Conservation (phyloP, 108 stramenopile genomes). For the Asterionellopsis glacialis region DNA sequence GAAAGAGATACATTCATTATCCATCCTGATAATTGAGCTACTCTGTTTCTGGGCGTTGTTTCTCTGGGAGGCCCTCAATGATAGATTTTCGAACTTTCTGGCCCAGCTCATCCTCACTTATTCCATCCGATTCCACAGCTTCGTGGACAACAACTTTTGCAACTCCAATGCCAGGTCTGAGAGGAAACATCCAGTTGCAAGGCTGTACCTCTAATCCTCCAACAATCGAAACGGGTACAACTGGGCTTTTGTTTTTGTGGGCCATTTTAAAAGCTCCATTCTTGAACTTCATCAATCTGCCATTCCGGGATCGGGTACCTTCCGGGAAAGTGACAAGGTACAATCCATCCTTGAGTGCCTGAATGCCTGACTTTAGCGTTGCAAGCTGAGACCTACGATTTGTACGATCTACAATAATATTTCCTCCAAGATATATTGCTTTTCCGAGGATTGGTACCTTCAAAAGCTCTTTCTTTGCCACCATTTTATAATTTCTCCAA, state of each 20-base stretch:
- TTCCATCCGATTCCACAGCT: constrained; percentile 69
- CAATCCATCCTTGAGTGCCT: constrained; percentile 81
- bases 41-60: constrained; percentile 43
- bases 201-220: constrained; percentile 66
- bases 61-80: constrained; percentile 66
- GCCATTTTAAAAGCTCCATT: constrained; percentile 92
- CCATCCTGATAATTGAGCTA: neutral
- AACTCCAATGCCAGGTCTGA: constrained; percentile 33
- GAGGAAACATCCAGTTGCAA: constrained; percentile 76
- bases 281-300: constrained; percentile 76
- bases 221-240: constrained; percentile 77
- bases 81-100: constrained; percentile 57
- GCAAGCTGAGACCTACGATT: constrained; percentile 64
- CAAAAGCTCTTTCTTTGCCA: constrained; percentile 81
- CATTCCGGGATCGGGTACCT: constrained; percentile 74
- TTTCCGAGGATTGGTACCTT: constrained; percentile 82
- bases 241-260: constrained; percentile 72
- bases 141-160: constrained; percentile 71
- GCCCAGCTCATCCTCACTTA: constrained; percentile 78
- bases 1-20: no score
- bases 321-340: constrained; percentile 85
- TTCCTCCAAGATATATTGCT: constrained; percentile 59
- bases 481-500: constrained; percentile 90
- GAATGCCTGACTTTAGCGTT: constrained; percentile 79
- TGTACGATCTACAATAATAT: constrained; percentile 76